Conservation (phyloP, 208 protist species). For the Spongospora subterranea region DNA sequence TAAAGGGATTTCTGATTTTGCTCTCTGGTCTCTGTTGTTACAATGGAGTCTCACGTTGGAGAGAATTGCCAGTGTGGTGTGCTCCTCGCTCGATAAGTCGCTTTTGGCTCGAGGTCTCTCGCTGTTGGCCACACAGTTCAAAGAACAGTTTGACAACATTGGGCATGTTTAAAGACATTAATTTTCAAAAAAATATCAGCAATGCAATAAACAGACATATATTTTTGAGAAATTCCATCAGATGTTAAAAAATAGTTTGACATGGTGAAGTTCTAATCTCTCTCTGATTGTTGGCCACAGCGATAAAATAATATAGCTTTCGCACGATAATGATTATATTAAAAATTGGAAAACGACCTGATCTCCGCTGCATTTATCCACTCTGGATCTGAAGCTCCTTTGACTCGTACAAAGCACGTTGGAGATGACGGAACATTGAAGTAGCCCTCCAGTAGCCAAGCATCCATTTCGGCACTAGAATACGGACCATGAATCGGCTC, state of each 20-base stretch:
- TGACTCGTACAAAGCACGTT: not conserved
- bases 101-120: not conserved
- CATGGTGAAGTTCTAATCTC: too few species aligned
- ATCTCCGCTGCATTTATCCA: conserved; percentile 26
- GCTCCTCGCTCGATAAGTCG: not conserved
- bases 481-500: conserved; percentile 48
- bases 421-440: not conserved
- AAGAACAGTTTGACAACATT: not conserved
- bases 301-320: too few species aligned
- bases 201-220: not conserved
- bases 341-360: conserved; percentile 24
- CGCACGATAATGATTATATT: too few species aligned
- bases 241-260: too few species aligned
- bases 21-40: not conserved
- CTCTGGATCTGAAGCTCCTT: not conserved
- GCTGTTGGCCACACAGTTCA: not conserved
- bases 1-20: not conserved
- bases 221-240: too few species aligned
- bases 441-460: not conserved
- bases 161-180: not conserved
- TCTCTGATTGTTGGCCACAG: too few species aligned
- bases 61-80: not conserved
- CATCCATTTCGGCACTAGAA: not conserved
- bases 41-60: not conserved
- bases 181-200: not conserved